Evolutionary conservation across 805 yeast genomes (phyloP).

Genomic region (Candida chilensis): DNA sequence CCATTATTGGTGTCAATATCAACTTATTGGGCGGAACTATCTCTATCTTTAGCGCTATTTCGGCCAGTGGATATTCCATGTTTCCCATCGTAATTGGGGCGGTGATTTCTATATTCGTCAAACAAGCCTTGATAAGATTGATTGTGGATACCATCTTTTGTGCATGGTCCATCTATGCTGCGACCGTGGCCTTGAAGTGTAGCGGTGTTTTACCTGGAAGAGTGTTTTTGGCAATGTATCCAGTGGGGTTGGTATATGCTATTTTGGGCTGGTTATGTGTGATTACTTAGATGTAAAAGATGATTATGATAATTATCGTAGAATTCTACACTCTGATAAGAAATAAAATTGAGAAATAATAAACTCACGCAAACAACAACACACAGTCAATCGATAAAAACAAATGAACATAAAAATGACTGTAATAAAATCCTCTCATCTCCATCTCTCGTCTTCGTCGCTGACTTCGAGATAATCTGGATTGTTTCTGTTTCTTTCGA

Average conservation of each 20-base stretch:
- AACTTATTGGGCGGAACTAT: constrained; percentile 55
- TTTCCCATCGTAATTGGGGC: constrained; percentile 57
- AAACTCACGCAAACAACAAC: background rate
- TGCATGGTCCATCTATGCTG: constrained; percentile 59
- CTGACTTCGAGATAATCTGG: constrained; percentile 26
- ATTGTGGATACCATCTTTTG: constrained; percentile 34
- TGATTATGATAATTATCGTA: background rate
- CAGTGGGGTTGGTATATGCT: constrained; percentile 54
- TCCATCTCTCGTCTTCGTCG: constrained; percentile 9
- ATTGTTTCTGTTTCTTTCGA: constrained; percentile 17
- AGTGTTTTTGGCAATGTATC: constrained; percentile 54
- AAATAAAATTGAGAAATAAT: background rate
- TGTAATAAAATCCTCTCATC: background rate
- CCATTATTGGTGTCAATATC: constrained; percentile 54
- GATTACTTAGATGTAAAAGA: constrained; percentile 28
- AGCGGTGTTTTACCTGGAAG: constrained; percentile 60
- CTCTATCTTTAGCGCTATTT: constrained; percentile 58
- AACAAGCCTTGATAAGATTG: constrained; percentile 39
- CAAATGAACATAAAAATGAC: background rate
- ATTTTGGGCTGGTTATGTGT: constrained; percentile 61
- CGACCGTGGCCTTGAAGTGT: constrained; percentile 49
- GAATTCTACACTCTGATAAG: background rate
- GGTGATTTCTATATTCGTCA: constrained; percentile 35
- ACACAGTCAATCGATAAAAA: background rate
- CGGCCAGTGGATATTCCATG: constrained; percentile 62